phyloP scores from a whole-genome alignment of 2,329 filamentous ascomycete species.

The Aspergillus clavatus region DNA sequence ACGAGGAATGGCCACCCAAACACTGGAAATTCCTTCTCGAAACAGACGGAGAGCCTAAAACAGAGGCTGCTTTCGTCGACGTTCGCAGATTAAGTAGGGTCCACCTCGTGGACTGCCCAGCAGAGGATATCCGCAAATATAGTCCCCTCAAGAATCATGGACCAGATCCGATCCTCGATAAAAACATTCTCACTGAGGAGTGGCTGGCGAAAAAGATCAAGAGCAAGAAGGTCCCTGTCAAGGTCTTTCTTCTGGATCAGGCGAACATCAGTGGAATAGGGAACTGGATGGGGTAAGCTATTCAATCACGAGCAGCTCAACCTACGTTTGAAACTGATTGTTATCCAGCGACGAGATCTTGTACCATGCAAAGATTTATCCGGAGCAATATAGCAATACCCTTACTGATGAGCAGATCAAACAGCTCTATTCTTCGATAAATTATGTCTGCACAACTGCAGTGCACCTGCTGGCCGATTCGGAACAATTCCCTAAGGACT shows the following conservation, averaged over 20 bases:
- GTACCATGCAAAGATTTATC: slow-evolving; percentile 83
- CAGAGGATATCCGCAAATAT: slow-evolving; percentile 66
- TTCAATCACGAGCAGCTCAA: background rate
- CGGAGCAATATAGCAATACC: slow-evolving; percentile 86
- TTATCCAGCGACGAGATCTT: slow-evolving; percentile 70
- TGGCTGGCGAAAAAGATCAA: slow-evolving; percentile 69
- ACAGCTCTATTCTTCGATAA: slow-evolving; percentile 65
- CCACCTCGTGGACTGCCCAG: slow-evolving; percentile 75
- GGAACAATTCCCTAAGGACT: slow-evolving; percentile 75
- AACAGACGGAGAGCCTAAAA: slow-evolving; percentile 58
- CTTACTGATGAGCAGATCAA: slow-evolving; percentile 68
- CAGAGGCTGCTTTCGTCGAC: slow-evolving; percentile 75
- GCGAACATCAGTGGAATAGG: slow-evolving; percentile 85
- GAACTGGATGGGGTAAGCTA: slow-evolving; percentile 78
- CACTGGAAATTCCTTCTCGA: slow-evolving; percentile 82
- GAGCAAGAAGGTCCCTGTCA: slow-evolving; percentile 78
- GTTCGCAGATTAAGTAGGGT: slow-evolving; percentile 72
- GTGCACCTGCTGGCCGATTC: slow-evolving; percentile 76
- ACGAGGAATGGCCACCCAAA: slow-evolving; percentile 76
- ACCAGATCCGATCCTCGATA: slow-evolving; percentile 84
- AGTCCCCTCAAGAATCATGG: slow-evolving; percentile 86
- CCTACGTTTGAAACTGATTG: slow-evolving; percentile 5
- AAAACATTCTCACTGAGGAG: slow-evolving; percentile 66
- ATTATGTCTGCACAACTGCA: slow-evolving; percentile 74
- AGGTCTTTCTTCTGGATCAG: slow-evolving; percentile 84